Conservation (phyloP, 768 basidiomycete species). For the Cubamyces sp. region DNA sequence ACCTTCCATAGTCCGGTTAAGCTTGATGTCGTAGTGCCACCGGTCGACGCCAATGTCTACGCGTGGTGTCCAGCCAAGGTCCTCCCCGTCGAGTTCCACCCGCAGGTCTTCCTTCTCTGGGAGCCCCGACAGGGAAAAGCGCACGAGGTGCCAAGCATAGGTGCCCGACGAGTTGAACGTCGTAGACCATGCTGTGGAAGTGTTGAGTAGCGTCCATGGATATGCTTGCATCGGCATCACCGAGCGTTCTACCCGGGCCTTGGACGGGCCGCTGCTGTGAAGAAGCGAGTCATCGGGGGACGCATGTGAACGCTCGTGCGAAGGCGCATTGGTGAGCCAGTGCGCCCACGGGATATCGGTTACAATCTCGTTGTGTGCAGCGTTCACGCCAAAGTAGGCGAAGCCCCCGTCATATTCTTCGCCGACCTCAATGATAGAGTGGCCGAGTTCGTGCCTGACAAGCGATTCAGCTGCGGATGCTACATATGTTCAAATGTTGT, state of each 20-base stretch:
- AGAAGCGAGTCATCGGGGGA: conserved; percentile 23
- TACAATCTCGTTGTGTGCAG: conserved; percentile 46
- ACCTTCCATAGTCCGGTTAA: conserved; percentile 41
- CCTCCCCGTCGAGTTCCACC: conserved; percentile 62
- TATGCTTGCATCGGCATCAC: conserved; percentile 78
- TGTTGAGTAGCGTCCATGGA: conserved; percentile 75
- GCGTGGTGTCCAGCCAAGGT: conserved; percentile 63
- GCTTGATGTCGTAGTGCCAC: conserved; percentile 73
- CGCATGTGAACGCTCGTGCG: conserved; percentile 9
- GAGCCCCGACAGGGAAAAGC: conserved; percentile 76
- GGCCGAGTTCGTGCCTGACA: conserved; percentile 69
- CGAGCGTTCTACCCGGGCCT: conserved; percentile 61
- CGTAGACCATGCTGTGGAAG: conserved; percentile 58
- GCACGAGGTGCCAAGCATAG: conserved; percentile 62
- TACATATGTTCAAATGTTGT: background rate
- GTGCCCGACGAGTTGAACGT: conserved; percentile 65
- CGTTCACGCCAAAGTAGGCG: conserved; percentile 73
- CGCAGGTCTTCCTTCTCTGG: conserved; percentile 55
- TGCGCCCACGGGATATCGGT: conserved; percentile 64
- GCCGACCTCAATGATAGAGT: conserved; percentile 77
- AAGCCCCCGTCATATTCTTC: conserved; percentile 85
- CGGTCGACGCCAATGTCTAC: conserved; percentile 65
- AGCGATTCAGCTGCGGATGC: background rate
- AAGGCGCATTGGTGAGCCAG: conserved; percentile 54
- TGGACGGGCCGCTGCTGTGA: background rate